A percentile compares a stretch with the other conserved stretches of the same genome.
phyloP scores from a whole-genome alignment of 1,284 basidiomycete species.

The Mixia osmundae region DNA sequence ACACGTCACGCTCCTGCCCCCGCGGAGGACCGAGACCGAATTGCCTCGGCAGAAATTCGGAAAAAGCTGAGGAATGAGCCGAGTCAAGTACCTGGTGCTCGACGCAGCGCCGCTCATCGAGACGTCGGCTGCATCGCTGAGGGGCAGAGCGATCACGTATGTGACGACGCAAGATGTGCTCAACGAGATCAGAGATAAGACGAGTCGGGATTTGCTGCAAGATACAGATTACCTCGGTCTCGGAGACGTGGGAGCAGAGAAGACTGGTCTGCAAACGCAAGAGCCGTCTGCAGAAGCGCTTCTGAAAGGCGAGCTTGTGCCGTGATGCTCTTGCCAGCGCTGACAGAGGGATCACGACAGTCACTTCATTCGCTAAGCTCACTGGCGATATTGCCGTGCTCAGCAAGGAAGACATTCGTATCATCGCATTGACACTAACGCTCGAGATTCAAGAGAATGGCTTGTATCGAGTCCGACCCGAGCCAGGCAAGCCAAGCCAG shows the following conservation, averaged over 20 bases:
- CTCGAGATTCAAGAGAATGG: constrained; percentile 37
- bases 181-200: constrained; percentile 62
- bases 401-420: constrained; percentile 70
- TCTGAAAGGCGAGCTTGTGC: constrained; percentile 37
- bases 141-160: constrained; percentile 57
- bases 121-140: constrained; percentile 36
- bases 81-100: constrained; percentile 62
- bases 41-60: too few relatives aligned
- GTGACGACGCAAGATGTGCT: constrained; percentile 73
- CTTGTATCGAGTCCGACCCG: constrained; percentile 27
- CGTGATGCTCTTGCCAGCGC: constrained; percentile 3
- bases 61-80: too few relatives aligned
- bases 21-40: too few relatives aligned
- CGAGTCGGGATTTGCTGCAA: constrained; percentile 59
- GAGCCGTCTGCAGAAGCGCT: constrained; percentile 48
- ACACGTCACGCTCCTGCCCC: too few relatives aligned
- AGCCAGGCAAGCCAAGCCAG: constrained; percentile 19
- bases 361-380: constrained; percentile 76
- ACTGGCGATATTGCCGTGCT: constrained; percentile 91
- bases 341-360: constrained; percentile 25
- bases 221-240: constrained; percentile 47
- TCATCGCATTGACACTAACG: constrained; percentile 69
- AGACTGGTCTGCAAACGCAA: constrained; percentile 30
- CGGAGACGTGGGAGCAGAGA: constrained; percentile 27
- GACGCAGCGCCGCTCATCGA: constrained; percentile 79